A percentile compares a stretch with the other conserved stretches of the same genome.
phyloP scores from a whole-genome alignment of 768 basidiomycete species.

The Calocybe indica region DNA sequence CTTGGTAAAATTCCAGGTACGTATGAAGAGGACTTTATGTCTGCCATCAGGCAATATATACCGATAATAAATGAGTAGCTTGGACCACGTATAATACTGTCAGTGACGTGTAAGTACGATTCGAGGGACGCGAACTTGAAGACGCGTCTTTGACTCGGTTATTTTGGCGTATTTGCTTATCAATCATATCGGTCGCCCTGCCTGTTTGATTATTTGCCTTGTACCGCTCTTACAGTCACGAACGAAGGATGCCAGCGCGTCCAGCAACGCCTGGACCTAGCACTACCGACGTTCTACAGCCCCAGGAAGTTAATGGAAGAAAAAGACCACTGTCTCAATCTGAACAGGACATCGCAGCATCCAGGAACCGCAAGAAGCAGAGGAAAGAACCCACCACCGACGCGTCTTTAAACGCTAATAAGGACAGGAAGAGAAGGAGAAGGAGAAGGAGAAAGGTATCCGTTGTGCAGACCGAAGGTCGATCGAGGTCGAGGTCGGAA shows the following conservation, averaged over 20 bases:
- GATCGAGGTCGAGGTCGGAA: constrained; percentile 9
- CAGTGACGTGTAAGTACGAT: too few relatives aligned
- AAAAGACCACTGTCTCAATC: constrained; percentile 26
- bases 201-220: too few relatives aligned
- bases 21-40: too few relatives aligned
- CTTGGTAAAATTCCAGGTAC: too few relatives aligned
- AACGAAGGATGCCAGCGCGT: constrained; percentile 21
- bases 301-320: constrained; percentile 20
- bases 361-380: constrained; percentile 23
- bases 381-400: constrained; percentile 18
- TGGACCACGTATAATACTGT: too few relatives aligned
- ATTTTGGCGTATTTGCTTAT: too few relatives aligned
- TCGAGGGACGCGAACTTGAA: too few relatives aligned
- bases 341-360: constrained; percentile 14
- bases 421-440: constrained; percentile 31
- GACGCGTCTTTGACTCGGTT: too few relatives aligned
- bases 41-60: too few relatives aligned
- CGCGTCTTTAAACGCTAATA: constrained; percentile 8
- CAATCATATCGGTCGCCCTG: too few relatives aligned
- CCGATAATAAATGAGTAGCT: too few relatives aligned
- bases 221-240: too few relatives aligned
- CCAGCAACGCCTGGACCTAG: constrained; percentile 28
- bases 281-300: constrained; percentile 12
- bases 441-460: constrained; percentile 31
- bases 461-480: constrained; percentile 16